phyloP scores from a whole-genome alignment of 306 rosid species.

The Fragaria nilgerrensis region DNA sequence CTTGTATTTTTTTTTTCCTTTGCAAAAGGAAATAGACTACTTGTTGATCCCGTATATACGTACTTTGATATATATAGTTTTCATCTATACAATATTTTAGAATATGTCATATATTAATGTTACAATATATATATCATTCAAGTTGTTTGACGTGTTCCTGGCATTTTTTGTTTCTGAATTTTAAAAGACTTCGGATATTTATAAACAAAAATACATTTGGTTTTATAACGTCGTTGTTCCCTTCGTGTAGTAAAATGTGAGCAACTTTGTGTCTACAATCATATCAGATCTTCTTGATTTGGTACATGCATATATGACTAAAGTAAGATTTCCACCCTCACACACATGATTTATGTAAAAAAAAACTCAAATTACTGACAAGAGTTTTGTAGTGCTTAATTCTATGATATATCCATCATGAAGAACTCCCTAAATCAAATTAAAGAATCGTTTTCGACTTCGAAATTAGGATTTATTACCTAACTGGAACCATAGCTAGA shows the following conservation, averaged over 20 bases:
- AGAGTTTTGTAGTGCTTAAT: background rate
- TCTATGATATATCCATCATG: background rate
- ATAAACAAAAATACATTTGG: background rate
- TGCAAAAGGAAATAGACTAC: background rate
- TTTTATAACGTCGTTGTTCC: background rate
- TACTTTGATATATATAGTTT: background rate
- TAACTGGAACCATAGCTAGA: background rate
- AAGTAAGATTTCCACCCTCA: background rate
- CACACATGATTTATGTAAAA: background rate
- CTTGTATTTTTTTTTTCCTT: background rate
- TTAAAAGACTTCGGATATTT: background rate
- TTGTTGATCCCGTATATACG: background rate
- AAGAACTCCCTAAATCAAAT: background rate
- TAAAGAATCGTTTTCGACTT: background rate
- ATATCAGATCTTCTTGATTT: background rate
- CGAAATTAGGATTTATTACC: background rate
- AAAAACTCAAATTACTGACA: background rate
- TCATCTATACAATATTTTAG: background rate
- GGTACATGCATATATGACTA: background rate
- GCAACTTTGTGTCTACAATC: background rate
- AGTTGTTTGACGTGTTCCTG: background rate
- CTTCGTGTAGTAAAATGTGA: background rate
- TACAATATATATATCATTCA: background rate
- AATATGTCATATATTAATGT: background rate
- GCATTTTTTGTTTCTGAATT: background rate